Evolutionary conservation across 352 stramenopile genomes (phyloP), one percentile per base, ranked within the genome.

Genomic region (Globisporangium cylindrosporum): DNA sequence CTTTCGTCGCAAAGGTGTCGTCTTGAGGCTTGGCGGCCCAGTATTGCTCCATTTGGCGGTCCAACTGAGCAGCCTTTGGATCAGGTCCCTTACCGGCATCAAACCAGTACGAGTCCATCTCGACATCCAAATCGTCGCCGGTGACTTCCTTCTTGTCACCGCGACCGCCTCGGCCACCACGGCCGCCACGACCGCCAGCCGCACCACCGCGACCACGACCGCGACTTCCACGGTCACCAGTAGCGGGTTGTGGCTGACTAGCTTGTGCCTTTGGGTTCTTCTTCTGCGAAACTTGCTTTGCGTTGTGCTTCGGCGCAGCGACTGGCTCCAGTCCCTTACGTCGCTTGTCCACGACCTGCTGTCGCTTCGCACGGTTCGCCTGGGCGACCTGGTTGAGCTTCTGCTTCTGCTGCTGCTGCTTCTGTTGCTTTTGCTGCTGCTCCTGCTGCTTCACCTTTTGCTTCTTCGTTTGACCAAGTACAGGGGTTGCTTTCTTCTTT

Each of bases 41-140:
- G 78, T 97, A 97, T 48, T 90, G 74, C 41, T 97, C 90, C 82
- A 97, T 92, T 64, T 95, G 85, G 41, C 87, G 86, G 66, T 97
- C 89, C 53, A 97, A 72, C 46, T 87, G 76, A 29, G 70, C 80
- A 18, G 85, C 78, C 70, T 96, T 88, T 7, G 90, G 90, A 64
- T 97, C 89, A 9, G 89, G 90, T 27, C 90, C 90, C 71, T 97
- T 97, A 29, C 90, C 90, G 24, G 82, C 90, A 67, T 93, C 69
- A 62, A 93, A 83, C 90, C 90, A 97, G 74, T 97, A 97, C 69
- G 80, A 64, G 67, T 95, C 90, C 88, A 97, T 94, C 59, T 97
- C 86, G 63, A 93, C 78, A 62, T 97, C 90, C 53, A 97, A 75
- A 60, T 97, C 88, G 49, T 93, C 86, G 56, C 76, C 81, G 6